phyloP scores from a whole-genome alignment of 148 eudicot species.

The Spergularia bocconei region DNA sequence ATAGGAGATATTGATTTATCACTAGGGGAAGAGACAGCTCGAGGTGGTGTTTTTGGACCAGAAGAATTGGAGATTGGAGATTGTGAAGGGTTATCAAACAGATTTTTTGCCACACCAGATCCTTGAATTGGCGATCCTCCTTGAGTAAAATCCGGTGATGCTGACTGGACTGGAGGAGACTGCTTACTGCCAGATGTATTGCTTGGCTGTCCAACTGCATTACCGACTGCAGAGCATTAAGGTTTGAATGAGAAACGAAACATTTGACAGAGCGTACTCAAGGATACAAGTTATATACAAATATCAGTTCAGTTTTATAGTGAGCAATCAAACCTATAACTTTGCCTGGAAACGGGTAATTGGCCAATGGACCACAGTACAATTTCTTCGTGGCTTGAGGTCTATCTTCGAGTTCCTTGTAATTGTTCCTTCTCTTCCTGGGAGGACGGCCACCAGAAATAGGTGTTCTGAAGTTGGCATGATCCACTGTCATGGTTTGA shows the following conservation, averaged over 20 bases:
- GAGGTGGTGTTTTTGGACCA: conserved; percentile 63
- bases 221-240: conserved; percentile 32
- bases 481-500: conserved; percentile 28
- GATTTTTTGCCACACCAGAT: conserved; percentile 58
- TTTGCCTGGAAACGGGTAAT: conserved; percentile 29
- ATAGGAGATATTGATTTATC: conserved; percentile 57
- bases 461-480: conserved; percentile 41
- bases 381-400: conserved; percentile 47
- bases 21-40: conserved; percentile 57
- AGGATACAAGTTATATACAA: neutral
- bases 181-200: conserved; percentile 26
- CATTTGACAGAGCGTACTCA: neutral
- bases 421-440: conserved; percentile 58
- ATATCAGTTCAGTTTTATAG: neutral
- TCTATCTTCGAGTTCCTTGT: conserved; percentile 35
- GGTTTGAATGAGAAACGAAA: conserved; percentile 2
- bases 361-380: conserved; percentile 30
- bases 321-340: conserved; percentile 32
- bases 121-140: conserved; percentile 45
- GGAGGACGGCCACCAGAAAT: conserved; percentile 30
- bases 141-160: conserved; percentile 21
- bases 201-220: conserved; percentile 25
- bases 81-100: conserved; percentile 48
- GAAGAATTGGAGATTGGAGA: conserved; percentile 54
- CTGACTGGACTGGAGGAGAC: conserved; percentile 30